Conservation (phyloP, 371 early-diverging fungal genomes). For the Circinella minor region DNA sequence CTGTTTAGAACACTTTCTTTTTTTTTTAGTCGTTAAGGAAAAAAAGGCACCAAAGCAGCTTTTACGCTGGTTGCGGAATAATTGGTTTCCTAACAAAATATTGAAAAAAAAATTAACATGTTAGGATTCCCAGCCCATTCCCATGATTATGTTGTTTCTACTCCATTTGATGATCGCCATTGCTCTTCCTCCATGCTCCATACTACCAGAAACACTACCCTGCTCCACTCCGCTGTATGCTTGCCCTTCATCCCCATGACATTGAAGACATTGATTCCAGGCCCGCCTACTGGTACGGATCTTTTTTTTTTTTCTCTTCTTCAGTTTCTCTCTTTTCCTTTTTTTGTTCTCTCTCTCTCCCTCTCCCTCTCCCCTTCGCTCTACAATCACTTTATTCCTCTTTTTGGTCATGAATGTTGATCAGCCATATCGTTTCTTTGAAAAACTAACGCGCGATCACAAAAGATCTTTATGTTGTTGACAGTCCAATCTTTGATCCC, state of each 20-base stretch:
- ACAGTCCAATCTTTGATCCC: background rate
- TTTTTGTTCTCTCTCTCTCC: background rate
- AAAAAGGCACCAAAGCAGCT: background rate
- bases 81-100: background rate
- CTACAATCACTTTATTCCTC: background rate
- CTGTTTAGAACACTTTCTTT: background rate
- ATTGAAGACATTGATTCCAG: background rate
- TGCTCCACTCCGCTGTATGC: background rate
- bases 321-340: background rate
- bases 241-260: background rate
- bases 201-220: background rate
- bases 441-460: too few relatives aligned
- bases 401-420: background rate
- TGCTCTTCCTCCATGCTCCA: background rate
- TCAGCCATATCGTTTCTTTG: too few relatives aligned
- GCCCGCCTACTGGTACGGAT: background rate
- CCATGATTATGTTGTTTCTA: background rate
- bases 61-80: slow-evolving; percentile 1
- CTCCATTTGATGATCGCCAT: background rate
- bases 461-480: background rate
- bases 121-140: background rate
- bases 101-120: background rate
- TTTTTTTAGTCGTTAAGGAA: background rate
- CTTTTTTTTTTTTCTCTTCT: background rate
- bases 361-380: background rate